Evolutionary conservation across 495 filamentous ascomycete genomes (phyloP), one percentile per base, ranked within the genome.

Genomic region (Trichodelitschia bisporula): DNA sequence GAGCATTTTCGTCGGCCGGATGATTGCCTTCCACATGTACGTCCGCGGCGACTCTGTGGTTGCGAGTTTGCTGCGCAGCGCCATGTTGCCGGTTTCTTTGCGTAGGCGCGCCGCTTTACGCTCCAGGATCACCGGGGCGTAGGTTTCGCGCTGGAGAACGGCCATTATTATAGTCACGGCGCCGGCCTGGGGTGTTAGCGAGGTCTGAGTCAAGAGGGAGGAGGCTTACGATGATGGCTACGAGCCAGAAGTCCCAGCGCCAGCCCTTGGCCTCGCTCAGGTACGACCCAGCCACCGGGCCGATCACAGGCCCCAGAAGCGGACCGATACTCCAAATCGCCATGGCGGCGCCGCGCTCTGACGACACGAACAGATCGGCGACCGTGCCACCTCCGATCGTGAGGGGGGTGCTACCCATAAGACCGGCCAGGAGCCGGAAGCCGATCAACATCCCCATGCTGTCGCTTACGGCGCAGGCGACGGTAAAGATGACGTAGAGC

Each of bases 111-210:
- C 36, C 2, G 73, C 73, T 10, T 66, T 57, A 5, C 53, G 47
- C 20, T 59, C 49, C 12, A 74, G 52, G 2, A 76, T 55, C 11
- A 71, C 44, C 0, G 68, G 65, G 0, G 51, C 62, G 33, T 62
- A 72, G 4, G 70, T 75, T 40, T 74, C 69, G 3, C 58, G 57
- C 28, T 48, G 43, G 31, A 45, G 31, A 11, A 47, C 0, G 8
- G 53, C 32, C 3, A 52, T 45, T 10, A 56, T 20, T 54, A 49
- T 51, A 1, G 41, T 43, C 2, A n/a, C n/a, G 37, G 1, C 49
- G 35, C 1, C 44, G 35, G 26, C 42, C 45, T 3, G 52, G 33
- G 25, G 52, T 51, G 18, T 52, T 50, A 11, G 36, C 29, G 0
- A 41, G 30, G 24, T 24, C 36, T 5, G 43, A 43, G 21, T 46